Percentiles rank a stretch among this genome's conserved stretches.
These are phyloP conservation scores for Candida caryicola DNA, from an alignment of 805 yeast species.

Conservation along the genomic window DNA sequence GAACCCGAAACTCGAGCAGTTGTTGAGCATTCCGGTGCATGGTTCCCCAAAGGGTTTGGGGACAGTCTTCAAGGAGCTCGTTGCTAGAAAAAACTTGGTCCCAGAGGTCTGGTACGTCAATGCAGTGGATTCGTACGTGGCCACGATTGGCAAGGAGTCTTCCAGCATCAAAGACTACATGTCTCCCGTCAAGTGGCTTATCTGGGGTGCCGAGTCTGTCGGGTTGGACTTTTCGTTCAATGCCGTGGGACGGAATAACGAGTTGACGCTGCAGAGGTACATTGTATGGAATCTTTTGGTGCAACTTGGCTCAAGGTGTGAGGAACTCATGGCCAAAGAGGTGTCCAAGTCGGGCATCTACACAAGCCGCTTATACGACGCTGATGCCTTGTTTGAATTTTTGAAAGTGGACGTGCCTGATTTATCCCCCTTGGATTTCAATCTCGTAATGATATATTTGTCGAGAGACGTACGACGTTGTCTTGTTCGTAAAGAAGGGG, in stretches of 20 bases:
- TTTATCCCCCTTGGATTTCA: slow-evolving; percentile 24
- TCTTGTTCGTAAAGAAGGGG: slow-evolving; percentile 7
- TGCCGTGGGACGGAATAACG: slow-evolving; percentile 11
- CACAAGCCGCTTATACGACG: slow-evolving; percentile 15
- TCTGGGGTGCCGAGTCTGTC: slow-evolving; percentile 11
- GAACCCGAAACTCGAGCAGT: slow-evolving; percentile 15
- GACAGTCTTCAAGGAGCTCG: slow-evolving; percentile 24
- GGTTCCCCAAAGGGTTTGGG: slow-evolving; percentile 33
- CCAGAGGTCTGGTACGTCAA: slow-evolving; percentile 18
- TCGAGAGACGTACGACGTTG: slow-evolving; percentile 23
- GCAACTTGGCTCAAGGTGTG: slow-evolving; percentile 5
- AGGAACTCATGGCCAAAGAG: slow-evolving; percentile 3
- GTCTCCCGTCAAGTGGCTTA: slow-evolving; percentile 13
- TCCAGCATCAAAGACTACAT: slow-evolving; percentile 6
- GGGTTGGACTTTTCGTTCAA: too few relatives aligned
- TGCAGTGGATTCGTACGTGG: too few relatives aligned
- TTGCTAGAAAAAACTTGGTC: slow-evolving; percentile 15
- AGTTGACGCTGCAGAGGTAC: slow-evolving; percentile 21
- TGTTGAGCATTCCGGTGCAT: slow-evolving; percentile 24
- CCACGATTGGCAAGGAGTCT: slow-evolving; percentile 1
- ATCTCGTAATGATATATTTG: slow-evolving; percentile 25
- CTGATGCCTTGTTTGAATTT: slow-evolving; percentile 9
- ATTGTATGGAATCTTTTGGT: slow-evolving; percentile 21
- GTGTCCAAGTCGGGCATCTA: slow-evolving; percentile 13
- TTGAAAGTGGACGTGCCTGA: slow-evolving; percentile 8